Evolutionary conservation across 352 stramenopile genomes (phyloP).

Genomic region (Hyaloperonospora arabidopsidis): DNA sequence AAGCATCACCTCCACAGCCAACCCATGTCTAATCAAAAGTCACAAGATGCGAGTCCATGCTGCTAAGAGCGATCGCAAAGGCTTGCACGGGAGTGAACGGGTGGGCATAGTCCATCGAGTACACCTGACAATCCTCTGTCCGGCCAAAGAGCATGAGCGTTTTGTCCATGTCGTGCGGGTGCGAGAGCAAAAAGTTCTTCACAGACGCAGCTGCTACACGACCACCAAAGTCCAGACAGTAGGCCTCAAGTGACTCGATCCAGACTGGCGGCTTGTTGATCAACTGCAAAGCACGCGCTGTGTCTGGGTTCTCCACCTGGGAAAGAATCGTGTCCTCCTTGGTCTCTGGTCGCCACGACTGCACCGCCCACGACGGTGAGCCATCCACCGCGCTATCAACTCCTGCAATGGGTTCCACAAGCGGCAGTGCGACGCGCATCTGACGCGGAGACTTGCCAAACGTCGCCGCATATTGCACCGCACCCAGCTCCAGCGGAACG

Average conservation of each 20-base stretch:
- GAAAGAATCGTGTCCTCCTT: conserved; percentile 78
- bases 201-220: conserved; percentile 67
- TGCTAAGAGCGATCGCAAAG: conserved; percentile 82
- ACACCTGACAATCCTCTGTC: conserved; percentile 80
- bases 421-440: conserved; percentile 71
- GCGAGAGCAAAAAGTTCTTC: conserved; percentile 85
- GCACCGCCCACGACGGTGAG: conserved; percentile 40
- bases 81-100: conserved; percentile 81
- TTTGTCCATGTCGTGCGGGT: conserved; percentile 82
- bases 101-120: conserved; percentile 84
- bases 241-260: conserved; percentile 82
- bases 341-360: conserved; percentile 44
- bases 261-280: conserved; percentile 85
- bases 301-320: conserved; percentile 64
- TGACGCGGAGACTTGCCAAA: conserved; percentile 82
- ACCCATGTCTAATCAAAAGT: conserved; percentile 63
- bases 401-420: conserved; percentile 38
- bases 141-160: conserved; percentile 82
- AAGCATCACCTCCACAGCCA: conserved; percentile 6
- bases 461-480: conserved; percentile 78
- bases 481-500: conserved; percentile 50
- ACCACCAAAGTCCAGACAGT: conserved; percentile 78
- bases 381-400: conserved; percentile 39
- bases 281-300: conserved; percentile 50
- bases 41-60: conserved; percentile 83